Base-by-base conservation (phyloP, 257 asterid species). In the Fraxinus americana region DNA sequence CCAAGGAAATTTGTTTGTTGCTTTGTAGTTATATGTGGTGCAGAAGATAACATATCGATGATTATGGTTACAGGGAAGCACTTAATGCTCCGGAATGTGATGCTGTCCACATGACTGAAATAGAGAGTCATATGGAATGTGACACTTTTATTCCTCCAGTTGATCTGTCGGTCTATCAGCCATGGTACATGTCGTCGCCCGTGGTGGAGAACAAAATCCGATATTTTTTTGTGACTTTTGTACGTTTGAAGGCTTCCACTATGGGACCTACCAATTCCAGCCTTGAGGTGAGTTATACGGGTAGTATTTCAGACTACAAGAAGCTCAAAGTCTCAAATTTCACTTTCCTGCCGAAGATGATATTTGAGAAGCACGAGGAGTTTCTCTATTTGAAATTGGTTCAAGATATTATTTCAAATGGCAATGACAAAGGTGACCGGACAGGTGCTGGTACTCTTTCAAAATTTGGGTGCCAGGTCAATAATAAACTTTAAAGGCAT, bases 381-480 rank as follows among this genome's bases (percentile, higher is more conserved):
- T 88, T 84, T 87, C 73, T 85, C 71, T 96, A 96, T 75, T 87
- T 96, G 83, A 90, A 87, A 77, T 84, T 93, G 78, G 95, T 96
- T 84, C 91, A 90, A 87, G 99, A 96, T 75, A 90, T 96, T 75
- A 87, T 96, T 80, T 88, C 81, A 16, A 86, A 83, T 82, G 99
- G 99, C 80, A 90, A 80, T 52, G 78, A 54, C 41, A 96, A 90
- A 85, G 99, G 86, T 81, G 99, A 96, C 86, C 83, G 95, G 75
- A 93, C 97, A 3, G 98, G 99, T 76, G 93, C 97, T 63, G 99
- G 98, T 80, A 92, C 99, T 61, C 83, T 90, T 76, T 96, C 99
- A 7, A 89, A 90, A 83, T 96, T 96, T 87, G 98, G 99, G 63
- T 89, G 97, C 84, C 99, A 96, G 98, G 99, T 96, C 87, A 75